Conservation (phyloP, 2,329 filamentous ascomycete species). For the Colletotrichum paranaense region DNA sequence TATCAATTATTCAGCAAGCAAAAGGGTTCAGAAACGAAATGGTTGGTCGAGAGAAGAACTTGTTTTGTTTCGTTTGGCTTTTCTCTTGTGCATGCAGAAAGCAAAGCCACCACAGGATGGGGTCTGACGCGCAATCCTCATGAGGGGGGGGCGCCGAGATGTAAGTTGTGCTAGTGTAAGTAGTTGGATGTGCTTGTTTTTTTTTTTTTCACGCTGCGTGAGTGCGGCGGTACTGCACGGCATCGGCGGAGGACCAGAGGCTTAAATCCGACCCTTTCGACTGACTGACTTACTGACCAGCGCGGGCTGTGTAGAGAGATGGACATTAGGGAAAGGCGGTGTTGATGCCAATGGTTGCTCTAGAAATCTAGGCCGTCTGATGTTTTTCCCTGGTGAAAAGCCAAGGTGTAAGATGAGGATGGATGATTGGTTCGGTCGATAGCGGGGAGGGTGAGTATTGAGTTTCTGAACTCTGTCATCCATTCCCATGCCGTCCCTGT, state of each 20-base stretch:
- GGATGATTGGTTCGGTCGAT: slow-evolving; percentile 18
- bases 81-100: slow-evolving; percentile 5
- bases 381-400: slow-evolving; percentile 11
- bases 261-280: slow-evolving; percentile 8
- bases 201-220: neutral
- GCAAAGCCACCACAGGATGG: slow-evolving; percentile 21
- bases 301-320: slow-evolving; percentile 19
- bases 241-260: neutral
- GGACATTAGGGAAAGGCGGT: neutral
- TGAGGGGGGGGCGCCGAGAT: neutral
- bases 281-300: neutral
- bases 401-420: neutral
- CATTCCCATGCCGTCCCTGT: neutral
- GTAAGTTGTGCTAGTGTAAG: slow-evolving; percentile 5
- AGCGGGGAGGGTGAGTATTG: slow-evolving; percentile 1
- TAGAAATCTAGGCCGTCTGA: slow-evolving; percentile 24
- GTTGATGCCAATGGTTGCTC: slow-evolving; percentile 1
- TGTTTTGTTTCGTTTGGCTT: neutral
- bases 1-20: slow-evolving; percentile 22
- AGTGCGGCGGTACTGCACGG: neutral
- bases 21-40: neutral
- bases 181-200: neutral
- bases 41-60: neutral
- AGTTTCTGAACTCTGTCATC: neutral
- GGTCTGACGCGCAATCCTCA: slow-evolving; percentile 24